Evolutionary conservation across 2,329 filamentous ascomycete genomes (phyloP).

Genomic region (Helotiales sp.): DNA sequence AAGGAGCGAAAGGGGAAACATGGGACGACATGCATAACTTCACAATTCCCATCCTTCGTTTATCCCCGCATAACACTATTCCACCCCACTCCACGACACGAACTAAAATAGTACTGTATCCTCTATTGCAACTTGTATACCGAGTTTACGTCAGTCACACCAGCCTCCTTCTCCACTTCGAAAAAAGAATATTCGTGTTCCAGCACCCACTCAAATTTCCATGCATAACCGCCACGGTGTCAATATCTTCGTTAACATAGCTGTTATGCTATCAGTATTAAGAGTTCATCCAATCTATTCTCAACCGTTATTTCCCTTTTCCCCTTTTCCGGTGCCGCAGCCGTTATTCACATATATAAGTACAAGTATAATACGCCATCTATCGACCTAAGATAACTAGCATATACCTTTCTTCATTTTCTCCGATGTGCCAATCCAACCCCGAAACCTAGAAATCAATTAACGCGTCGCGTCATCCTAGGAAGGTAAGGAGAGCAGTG

Average conservation of each 20-base stretch:
- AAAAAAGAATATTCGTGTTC: neutral
- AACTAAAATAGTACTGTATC: too few relatives aligned
- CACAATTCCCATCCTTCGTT: conserved; percentile 1
- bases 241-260: neutral
- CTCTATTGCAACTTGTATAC: too few relatives aligned
- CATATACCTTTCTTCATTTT: too few relatives aligned
- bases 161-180: too few relatives aligned
- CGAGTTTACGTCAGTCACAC: too few relatives aligned
- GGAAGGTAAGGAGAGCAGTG: too few relatives aligned
- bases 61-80: neutral
- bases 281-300: neutral
- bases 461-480: neutral
- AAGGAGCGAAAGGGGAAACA: neutral
- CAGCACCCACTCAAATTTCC: neutral
- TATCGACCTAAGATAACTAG: too few relatives aligned
- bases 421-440: too few relatives aligned
- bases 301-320: too few relatives aligned
- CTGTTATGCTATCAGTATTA: neutral
- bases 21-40: neutral
- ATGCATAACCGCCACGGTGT: neutral
- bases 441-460: neutral
- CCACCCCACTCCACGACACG: neutral
- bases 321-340: too few relatives aligned
- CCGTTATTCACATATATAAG: too few relatives aligned
- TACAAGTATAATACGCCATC: too few relatives aligned